These are phyloP conservation scores for Cryptosporidium canis DNA, from an alignment of 169 alveolate genomes.

Conservation along the genomic window DNA sequence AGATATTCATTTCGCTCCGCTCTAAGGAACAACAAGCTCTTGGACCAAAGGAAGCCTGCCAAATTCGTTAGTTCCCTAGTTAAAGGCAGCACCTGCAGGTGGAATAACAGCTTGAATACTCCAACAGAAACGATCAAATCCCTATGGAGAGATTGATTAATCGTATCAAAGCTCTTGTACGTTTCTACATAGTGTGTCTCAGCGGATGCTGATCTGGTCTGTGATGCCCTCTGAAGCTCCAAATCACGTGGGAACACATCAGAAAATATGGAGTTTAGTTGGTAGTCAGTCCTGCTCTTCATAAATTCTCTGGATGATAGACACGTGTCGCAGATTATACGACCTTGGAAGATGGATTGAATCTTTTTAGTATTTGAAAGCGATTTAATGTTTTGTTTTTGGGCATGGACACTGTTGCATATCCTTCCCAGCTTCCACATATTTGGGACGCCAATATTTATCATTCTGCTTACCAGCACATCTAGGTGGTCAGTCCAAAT, in stretches of 20 bases:
- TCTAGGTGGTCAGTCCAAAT: constrained; percentile 74
- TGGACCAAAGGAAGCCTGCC: constrained; percentile 96
- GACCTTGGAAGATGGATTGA: constrained; percentile 71
- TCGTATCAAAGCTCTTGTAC: constrained; percentile 17
- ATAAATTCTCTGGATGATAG: constrained; percentile 76
- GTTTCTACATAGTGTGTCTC: not conserved
- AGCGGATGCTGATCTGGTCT: not conserved
- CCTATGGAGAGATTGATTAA: not conserved
- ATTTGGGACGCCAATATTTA: constrained; percentile 62
- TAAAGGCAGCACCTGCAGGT: constrained; percentile 90
- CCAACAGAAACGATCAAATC: constrained; percentile 26
- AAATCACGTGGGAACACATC: constrained; percentile 46
- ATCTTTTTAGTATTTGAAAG: constrained; percentile 55
- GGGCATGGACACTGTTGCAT: not conserved
- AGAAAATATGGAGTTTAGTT: constrained; percentile 67
- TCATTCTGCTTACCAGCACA: constrained; percentile 75
- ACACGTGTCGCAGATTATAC: constrained; percentile 78
- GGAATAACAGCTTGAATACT: constrained; percentile 40
- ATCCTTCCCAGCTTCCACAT: constrained; percentile 34
- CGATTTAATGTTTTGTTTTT: constrained; percentile 13
- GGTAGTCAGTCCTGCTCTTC: constrained; percentile 73
- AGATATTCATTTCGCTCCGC: constrained; percentile 97
- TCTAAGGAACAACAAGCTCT: constrained; percentile 86
- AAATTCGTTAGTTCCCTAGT: constrained; percentile 94
- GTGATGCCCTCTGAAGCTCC: constrained; percentile 14